A percentile compares a stretch with the other conserved stretches of the same genome.
phyloP scores from a whole-genome alignment of 2,329 filamentous ascomycete genomes.

The Paradendryphiella salina region DNA sequence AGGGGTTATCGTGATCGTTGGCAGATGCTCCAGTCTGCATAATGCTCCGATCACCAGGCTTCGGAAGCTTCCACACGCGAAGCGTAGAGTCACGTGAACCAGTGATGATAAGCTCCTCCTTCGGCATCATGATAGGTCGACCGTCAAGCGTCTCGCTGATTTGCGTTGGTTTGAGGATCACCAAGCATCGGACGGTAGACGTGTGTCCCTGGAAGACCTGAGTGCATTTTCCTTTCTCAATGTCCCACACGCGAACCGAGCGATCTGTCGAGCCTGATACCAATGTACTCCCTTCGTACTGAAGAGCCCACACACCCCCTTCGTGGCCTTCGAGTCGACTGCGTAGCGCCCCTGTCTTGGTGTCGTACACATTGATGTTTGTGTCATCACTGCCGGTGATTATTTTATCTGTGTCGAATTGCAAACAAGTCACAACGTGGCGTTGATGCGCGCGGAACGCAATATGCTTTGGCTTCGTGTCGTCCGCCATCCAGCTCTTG shows the following conservation, averaged over 20 bases:
- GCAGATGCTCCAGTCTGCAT: constrained; percentile 77
- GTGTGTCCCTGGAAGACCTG: constrained; percentile 98
- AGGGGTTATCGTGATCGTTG: constrained; percentile 81
- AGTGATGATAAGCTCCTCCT: constrained; percentile 94
- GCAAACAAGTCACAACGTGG: constrained; percentile 95
- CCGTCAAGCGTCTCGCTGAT: constrained; percentile 73
- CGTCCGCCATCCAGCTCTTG: constrained; percentile 83
- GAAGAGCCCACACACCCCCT: constrained; percentile 94
- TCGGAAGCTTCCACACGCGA: constrained; percentile 90
- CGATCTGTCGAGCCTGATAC: constrained; percentile 96
- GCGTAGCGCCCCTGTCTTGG: constrained; percentile 83
- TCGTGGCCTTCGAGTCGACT: constrained; percentile 90
- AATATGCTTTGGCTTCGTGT: constrained; percentile 83
- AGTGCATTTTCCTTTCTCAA: constrained; percentile 86
- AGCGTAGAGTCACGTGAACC: constrained; percentile 93
- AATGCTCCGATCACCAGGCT: constrained; percentile 74
- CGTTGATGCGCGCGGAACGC: constrained; percentile 95
- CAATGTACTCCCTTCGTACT: constrained; percentile 92
- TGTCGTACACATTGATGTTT: constrained; percentile 97
- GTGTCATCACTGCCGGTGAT: constrained; percentile 97
- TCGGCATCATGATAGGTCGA: constrained; percentile 81
- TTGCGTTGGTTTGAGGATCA: constrained; percentile 87
- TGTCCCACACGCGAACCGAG: constrained; percentile 99
- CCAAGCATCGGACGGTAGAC: constrained; percentile 91
- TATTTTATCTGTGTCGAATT: constrained; percentile 98